Evolutionary conservation across 768 basidiomycete genomes (phyloP).

Genomic region (Daedaleopsis nitida): DNA sequence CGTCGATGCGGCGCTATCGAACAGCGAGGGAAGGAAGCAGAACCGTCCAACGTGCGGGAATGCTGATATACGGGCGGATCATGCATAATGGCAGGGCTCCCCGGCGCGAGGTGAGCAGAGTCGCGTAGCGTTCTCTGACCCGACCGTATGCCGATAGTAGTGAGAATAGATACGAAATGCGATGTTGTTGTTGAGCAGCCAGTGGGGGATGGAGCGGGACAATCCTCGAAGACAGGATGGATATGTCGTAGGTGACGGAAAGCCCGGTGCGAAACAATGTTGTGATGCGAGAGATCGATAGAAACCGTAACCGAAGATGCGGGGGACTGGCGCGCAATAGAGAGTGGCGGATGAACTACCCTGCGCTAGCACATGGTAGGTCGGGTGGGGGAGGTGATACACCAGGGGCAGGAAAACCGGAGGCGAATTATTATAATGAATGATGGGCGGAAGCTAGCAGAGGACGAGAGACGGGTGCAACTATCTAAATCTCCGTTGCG

Average conservation of each 20-base stretch:
- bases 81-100: constrained; percentile 5
- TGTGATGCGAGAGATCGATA: constrained; percentile 26
- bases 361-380: constrained; percentile 32
- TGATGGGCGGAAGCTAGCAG: constrained; percentile 19
- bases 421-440: constrained; percentile 27
- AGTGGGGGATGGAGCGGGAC: constrained; percentile 34
- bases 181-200: constrained; percentile 26
- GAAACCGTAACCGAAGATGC: constrained; percentile 29
- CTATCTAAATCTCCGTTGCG: constrained; percentile 29
- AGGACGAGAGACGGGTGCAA: constrained; percentile 19
- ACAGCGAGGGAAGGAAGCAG: constrained; percentile 13
- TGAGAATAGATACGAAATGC: constrained; percentile 38
- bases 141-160: constrained; percentile 21
- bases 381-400: constrained; percentile 28
- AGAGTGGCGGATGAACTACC: constrained; percentile 43
- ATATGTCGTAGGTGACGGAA: constrained; percentile 52
- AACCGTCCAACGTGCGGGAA: constrained; percentile 25
- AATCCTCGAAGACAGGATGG: constrained; percentile 60
- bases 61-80: constrained; percentile 21
- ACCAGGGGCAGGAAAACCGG: constrained; percentile 22
- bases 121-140: constrained; percentile 11
- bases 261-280: constrained; percentile 27
- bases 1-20: constrained; percentile 22
- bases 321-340: constrained; percentile 37
- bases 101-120: constrained; percentile 5